These are phyloP conservation scores for Aspergillus udagawae DNA, from an alignment of 2,329 filamentous ascomycete species.

Conservation along the genomic window DNA sequence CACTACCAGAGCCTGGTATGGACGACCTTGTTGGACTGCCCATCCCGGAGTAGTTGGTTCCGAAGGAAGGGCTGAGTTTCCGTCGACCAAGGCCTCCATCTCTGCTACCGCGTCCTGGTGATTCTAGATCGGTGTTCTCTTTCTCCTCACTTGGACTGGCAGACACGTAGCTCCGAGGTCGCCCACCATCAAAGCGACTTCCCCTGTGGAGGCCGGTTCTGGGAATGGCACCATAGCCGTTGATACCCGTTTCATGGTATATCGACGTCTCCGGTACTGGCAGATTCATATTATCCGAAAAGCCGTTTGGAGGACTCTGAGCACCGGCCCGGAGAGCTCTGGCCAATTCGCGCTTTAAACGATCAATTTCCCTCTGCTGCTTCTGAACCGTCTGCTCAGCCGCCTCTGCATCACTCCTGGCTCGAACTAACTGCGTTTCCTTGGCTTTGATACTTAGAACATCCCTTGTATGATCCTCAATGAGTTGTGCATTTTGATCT, in stretches of 20 bases:
- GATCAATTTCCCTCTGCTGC: slow-evolving; percentile 81
- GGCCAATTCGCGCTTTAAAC: slow-evolving; percentile 78
- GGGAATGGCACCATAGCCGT: slow-evolving; percentile 23
- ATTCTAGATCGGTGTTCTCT: slow-evolving; percentile 56
- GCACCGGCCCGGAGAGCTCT: slow-evolving; percentile 44
- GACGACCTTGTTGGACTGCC: slow-evolving; percentile 37
- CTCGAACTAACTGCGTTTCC: slow-evolving; percentile 91
- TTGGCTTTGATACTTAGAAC: slow-evolving; percentile 97
- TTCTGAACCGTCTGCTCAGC: slow-evolving; percentile 83
- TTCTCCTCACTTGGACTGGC: slow-evolving; percentile 68
- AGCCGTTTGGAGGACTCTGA: slow-evolving; percentile 33
- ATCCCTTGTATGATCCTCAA: slow-evolving; percentile 94
- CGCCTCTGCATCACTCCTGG: slow-evolving; percentile 82
- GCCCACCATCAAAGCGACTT: slow-evolving; percentile 37
- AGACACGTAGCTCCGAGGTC: slow-evolving; percentile 41
- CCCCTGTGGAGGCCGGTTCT: slow-evolving; percentile 35
- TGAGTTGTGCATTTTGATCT: slow-evolving; percentile 92
- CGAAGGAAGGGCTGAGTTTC: slow-evolving; percentile 43
- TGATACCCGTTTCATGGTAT: slow-evolving; percentile 36
- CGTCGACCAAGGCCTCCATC: slow-evolving; percentile 34
- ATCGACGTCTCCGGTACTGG: slow-evolving; percentile 49
- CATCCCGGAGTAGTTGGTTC: slow-evolving; percentile 31
- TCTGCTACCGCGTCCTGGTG: slow-evolving; percentile 29
- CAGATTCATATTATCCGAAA: slow-evolving; percentile 51
- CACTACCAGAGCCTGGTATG: slow-evolving; percentile 32